Evolutionary conservation across 768 basidiomycete genomes (phyloP).

Genomic region (Terana coerulea): DNA sequence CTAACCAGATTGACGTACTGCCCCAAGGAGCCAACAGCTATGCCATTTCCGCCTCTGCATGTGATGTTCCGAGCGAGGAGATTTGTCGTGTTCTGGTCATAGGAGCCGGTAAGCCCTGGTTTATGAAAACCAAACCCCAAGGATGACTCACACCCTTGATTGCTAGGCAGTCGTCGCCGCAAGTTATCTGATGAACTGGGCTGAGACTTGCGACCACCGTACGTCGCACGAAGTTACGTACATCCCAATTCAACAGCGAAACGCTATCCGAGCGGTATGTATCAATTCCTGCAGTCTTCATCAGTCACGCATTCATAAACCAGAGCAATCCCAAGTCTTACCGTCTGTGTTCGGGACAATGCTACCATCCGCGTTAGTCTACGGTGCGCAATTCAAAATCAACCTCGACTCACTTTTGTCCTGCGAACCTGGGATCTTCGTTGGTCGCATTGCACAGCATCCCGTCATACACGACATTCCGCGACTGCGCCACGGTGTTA

Average conservation of each 20-base stretch:
- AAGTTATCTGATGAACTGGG: constrained; percentile 37
- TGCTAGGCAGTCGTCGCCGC: constrained; percentile 60
- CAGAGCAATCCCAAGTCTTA: constrained; percentile 19
- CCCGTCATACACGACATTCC: constrained; percentile 48
- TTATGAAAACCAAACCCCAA: no score
- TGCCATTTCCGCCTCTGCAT: constrained; percentile 57
- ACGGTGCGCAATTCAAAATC: not conserved
- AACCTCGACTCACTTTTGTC: constrained; percentile 39
- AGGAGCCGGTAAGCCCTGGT: no score
- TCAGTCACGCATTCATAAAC: not conserved
- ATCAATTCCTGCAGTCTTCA: constrained; percentile 39
- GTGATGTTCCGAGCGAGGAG: constrained; percentile 44
- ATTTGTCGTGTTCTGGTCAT: constrained; percentile 56
- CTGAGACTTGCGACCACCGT: not conserved
- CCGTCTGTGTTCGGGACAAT: constrained; percentile 62
- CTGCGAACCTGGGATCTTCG: constrained; percentile 43
- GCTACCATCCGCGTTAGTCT: constrained; percentile 22
- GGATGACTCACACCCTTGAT: constrained; percentile 51
- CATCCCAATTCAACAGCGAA: constrained; percentile 51
- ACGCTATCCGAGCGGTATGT: constrained; percentile 50
- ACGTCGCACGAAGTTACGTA: constrained; percentile 11
- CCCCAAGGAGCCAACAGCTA: constrained; percentile 58
- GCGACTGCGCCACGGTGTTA: constrained; percentile 50
- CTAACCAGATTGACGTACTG: constrained; percentile 50
- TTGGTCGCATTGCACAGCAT: constrained; percentile 59